These are phyloP conservation scores for Capsella rubella DNA, from an alignment of 441 rosid species.

Conservation along the genomic window DNA sequence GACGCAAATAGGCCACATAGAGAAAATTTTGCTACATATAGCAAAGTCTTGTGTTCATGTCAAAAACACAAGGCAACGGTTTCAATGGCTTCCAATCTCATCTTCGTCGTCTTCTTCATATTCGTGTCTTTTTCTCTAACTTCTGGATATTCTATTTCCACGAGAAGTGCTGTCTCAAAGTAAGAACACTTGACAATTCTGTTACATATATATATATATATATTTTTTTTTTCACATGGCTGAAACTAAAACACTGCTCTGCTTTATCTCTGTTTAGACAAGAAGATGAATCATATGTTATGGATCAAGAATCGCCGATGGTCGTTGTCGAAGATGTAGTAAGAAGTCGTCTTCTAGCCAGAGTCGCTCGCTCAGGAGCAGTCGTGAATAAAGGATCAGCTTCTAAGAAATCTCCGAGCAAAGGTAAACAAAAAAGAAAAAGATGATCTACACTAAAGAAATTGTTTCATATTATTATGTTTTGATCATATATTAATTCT, in stretches of 20 bases:
- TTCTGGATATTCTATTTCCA: conserved; percentile 1
- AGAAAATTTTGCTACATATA: not conserved
- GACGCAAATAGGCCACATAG: not conserved
- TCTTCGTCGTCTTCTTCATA: conserved; percentile 22
- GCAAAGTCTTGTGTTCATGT: not conserved
- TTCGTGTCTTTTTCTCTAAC: not conserved
- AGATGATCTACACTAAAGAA: no score
- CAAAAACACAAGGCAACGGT: conserved; percentile 1
- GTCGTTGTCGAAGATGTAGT: not conserved
- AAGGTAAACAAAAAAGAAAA: not conserved
- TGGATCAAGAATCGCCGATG: conserved; percentile 7
- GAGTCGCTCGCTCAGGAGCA: not conserved
- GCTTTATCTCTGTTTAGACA: conserved; percentile 20
- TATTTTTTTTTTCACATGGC: not conserved
- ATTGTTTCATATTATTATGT: not conserved
- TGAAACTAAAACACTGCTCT: not conserved
- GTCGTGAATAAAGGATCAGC: conserved; percentile 13
- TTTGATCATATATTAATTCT: not conserved
- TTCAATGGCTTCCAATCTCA: conserved; percentile 22
- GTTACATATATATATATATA: no score
- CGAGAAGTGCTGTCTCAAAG: conserved; percentile 12
- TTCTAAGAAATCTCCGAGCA: not conserved
- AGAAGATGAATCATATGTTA: conserved; percentile 18
- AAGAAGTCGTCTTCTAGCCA: conserved; percentile 17
- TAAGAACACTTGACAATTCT: conserved; percentile 3